Conservation (phyloP, 768 basidiomycete species). For the Leucosporidium scottii region DNA sequence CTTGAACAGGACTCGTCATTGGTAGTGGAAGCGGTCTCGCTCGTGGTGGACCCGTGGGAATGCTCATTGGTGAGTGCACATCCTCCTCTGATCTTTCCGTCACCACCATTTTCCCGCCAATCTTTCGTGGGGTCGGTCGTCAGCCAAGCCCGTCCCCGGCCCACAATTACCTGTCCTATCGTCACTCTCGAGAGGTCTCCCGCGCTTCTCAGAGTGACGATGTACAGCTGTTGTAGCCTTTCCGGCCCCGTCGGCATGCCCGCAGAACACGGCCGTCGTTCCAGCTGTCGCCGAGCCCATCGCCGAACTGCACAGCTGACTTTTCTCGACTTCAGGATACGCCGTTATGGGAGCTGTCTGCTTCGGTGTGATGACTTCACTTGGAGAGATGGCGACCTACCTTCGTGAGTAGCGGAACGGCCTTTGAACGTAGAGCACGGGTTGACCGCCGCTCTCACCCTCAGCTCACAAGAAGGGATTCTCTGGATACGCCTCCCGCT, state of each 20-base stretch:
- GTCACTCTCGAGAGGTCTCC: background rate
- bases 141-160: no score
- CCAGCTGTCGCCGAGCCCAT: background rate
- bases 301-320: conserved; percentile 3
- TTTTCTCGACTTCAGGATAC: background rate
- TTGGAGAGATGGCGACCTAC: conserved; percentile 18
- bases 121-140: no score
- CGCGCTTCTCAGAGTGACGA: no score
- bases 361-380: conserved; percentile 6
- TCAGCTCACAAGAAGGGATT: conserved; percentile 32
- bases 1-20: conserved; percentile 14
- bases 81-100: background rate
- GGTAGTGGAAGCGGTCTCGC: conserved; percentile 12
- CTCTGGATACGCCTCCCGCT: conserved; percentile 43
- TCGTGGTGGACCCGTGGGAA: conserved; percentile 26
- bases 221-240: no score
- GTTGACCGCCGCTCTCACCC: background rate
- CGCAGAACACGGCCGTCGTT: no score
- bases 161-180: no score
- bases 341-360: conserved; percentile 12
- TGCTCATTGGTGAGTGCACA: conserved; percentile 1
- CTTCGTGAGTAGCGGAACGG: background rate
- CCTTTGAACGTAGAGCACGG: background rate
- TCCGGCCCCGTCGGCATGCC: no score
- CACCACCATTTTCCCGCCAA: no score